Evolutionary conservation across 192 early-diverging fungal genomes (phyloP), one percentile per base, ranked within the genome.

Genomic region (Coemansia sp.): DNA sequence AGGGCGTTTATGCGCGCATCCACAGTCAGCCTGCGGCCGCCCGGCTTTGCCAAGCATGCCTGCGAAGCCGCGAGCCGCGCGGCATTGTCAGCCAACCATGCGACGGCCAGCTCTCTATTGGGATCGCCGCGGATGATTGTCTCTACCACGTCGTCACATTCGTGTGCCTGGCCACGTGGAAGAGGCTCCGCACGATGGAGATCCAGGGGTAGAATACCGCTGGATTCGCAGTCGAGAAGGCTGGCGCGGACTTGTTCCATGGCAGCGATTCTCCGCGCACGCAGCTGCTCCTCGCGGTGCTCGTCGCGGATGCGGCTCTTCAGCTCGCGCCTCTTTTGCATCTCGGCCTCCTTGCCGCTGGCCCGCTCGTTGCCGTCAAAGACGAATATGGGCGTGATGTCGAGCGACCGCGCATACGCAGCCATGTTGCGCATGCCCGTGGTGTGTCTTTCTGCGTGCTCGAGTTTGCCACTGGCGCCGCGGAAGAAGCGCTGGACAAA

Each of bases 351-450:
- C 65, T 93, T 93, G 33, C 84, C 85, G 7, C 66, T 57, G 1
- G 89, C 68, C 1, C 88, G 80, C 16, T 16, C 33, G 13, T 59
- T 27, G 2, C 87, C 88, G 63, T 93, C 91, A 82, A 93, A 93
- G 2, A 93, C 79, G 75, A 91, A 88, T 27, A 93, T 73, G 0
- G 90, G 90, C 17, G 75, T 87, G 64, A 89, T 87, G 16, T 75
- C 78, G 46, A 87, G 37, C 16, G 78, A 36, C 16, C 80, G 73
- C 48, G 87, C 75, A 59, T 83, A 85, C 9, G 54, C 40, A 7
- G 81, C 81, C 44, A 93, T 62, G n/a, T 71, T 60, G 59, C 87
- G 86, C 40, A 93, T 87, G 11, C 90, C 89, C 14, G 76, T 70
- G 17, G 90, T 69, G 62, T 90, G 88, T 14, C 86, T 79, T 34